A percentile compares a stretch with the other conserved stretches of the same genome.
phyloP scores from a whole-genome alignment of 202 grass and related monocot genomes.

The Bolboschoenoplectus hybrid region DNA sequence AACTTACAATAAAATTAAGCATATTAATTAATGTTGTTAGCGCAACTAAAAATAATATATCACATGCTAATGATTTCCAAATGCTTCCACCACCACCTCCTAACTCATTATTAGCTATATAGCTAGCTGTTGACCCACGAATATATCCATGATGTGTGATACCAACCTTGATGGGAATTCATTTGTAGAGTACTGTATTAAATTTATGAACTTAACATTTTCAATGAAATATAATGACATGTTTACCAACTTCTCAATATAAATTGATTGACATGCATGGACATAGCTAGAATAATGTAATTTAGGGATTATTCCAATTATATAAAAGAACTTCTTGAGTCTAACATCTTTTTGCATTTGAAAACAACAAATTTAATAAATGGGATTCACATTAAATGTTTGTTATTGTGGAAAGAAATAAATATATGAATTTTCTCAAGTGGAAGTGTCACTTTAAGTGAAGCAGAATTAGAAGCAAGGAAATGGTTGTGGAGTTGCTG shows the following conservation, averaged over 20 bases:
- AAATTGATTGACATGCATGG: not conserved
- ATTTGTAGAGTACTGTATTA: not conserved
- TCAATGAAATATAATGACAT: not conserved
- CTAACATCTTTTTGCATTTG: not conserved
- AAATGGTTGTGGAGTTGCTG: too few relatives aligned
- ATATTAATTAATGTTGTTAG: conserved; percentile 16
- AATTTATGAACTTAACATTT: conserved; percentile 7
- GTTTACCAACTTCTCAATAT: not conserved
- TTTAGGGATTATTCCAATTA: not conserved
- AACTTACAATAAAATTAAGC: conserved; percentile 24
- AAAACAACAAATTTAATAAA: not conserved
- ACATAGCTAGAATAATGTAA: not conserved
- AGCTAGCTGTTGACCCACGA: conserved; percentile 29
- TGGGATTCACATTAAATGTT: not conserved
- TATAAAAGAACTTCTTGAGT: not conserved
- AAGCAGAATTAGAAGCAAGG: too few relatives aligned
- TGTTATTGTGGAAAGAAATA: too few relatives aligned
- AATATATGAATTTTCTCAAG: too few relatives aligned
- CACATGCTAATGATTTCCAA: conserved; percentile 44
- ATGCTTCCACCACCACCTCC: conserved; percentile 31
- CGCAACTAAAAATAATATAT: not conserved
- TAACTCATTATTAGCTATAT: conserved; percentile 2
- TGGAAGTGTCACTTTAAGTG: too few relatives aligned
- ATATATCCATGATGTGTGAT: conserved; percentile 7
- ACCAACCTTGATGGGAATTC: not conserved